phyloP scores from a whole-genome alignment of 1,284 basidiomycete species.

The Austroboletus rostrupii region DNA sequence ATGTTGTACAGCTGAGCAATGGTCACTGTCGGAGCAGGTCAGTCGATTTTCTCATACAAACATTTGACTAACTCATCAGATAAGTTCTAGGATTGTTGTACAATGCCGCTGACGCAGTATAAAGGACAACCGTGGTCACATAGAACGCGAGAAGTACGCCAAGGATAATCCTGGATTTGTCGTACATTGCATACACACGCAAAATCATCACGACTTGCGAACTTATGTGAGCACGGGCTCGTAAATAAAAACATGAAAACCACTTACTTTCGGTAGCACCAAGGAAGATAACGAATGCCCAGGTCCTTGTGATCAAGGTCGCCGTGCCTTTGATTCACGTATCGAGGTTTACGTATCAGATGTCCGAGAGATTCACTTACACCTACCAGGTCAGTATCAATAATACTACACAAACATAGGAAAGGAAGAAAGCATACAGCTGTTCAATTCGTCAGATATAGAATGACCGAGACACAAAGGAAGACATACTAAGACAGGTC shows the following conservation, averaged over 20 bases:
- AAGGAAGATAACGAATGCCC: slow-evolving; percentile 16
- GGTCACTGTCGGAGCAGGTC: slow-evolving; percentile 12
- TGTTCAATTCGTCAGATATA: neutral
- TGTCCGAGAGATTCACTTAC: slow-evolving; percentile 5
- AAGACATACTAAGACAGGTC: slow-evolving; percentile 11
- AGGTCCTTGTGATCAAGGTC: slow-evolving; percentile 1
- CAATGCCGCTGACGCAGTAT: neutral
- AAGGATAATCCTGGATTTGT: slow-evolving; percentile 16
- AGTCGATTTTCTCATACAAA: neutral
- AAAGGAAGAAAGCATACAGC: slow-evolving; percentile 10
- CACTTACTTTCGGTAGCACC: slow-evolving; percentile 20
- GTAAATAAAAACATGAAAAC: neutral
- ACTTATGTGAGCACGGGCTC: neutral
- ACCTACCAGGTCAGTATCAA: slow-evolving; percentile 11
- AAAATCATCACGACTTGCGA: slow-evolving; percentile 23
- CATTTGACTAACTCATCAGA: slow-evolving; percentile 10
- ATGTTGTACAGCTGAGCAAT: slow-evolving; percentile 9
- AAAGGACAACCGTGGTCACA: slow-evolving; percentile 8
- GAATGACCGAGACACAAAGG: neutral
- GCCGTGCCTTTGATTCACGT: slow-evolving; percentile 9
- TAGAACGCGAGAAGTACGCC: slow-evolving; percentile 16
- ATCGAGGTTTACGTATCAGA: neutral
- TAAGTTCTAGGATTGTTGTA: slow-evolving; percentile 10
- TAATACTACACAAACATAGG: neutral
- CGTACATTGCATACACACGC: too few relatives aligned